Conservation (phyloP, 176 grass and related monocot species). For the Elaeis guineensis region DNA sequence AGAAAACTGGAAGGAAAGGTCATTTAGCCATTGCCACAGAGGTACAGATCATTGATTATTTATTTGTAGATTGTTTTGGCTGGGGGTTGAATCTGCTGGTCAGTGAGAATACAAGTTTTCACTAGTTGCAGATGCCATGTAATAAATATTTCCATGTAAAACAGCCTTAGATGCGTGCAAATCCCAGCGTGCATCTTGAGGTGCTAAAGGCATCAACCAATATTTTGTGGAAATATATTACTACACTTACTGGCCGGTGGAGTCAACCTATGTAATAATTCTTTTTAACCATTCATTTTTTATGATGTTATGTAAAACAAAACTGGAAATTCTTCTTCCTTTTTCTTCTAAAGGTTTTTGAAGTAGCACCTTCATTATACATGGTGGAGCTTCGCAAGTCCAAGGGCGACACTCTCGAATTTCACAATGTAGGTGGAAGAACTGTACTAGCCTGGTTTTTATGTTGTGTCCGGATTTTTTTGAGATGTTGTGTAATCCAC, state of each 20-base stretch:
- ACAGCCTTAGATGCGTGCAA: too few relatives aligned
- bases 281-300: too few relatives aligned
- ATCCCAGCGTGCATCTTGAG: too few relatives aligned
- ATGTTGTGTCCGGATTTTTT: neutral
- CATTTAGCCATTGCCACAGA: conserved; percentile 89
- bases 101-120: too few relatives aligned
- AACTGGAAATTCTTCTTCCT: conserved; percentile 16
- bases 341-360: conserved; percentile 56
- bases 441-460: neutral
- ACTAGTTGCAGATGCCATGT: too few relatives aligned
- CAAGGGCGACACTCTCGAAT: conserved; percentile 86
- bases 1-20: conserved; percentile 92
- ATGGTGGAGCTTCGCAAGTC: conserved; percentile 95
- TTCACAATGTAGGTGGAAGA: conserved; percentile 47
- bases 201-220: too few relatives aligned
- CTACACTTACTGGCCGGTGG: too few relatives aligned
- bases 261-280: too few relatives aligned
- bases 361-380: conserved; percentile 85
- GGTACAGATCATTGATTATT: conserved; percentile 20
- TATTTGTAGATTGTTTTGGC: too few relatives aligned
- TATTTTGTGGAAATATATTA: too few relatives aligned
- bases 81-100: too few relatives aligned
- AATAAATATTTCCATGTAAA: too few relatives aligned
- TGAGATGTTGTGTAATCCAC: neutral
- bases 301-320: neutral